A percentile compares a stretch with the other conserved stretches of the same genome.
These are phyloP conservation scores for Vigna hirtella DNA, from an alignment of 306 rosid species.

Conservation along the genomic window DNA sequence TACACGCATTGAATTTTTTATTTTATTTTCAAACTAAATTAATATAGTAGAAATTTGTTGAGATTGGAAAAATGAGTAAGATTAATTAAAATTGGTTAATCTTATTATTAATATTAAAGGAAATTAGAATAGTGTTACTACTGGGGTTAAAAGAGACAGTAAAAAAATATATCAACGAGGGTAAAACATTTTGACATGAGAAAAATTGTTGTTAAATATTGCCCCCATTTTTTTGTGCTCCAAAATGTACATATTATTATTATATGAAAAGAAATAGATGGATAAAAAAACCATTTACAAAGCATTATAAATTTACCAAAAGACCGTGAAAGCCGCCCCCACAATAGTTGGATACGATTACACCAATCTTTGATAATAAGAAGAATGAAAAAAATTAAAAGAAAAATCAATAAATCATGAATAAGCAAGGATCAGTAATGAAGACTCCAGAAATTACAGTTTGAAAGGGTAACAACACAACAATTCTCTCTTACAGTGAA, in stretches of 20 bases:
- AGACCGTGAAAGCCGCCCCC: not conserved
- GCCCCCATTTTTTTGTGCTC: too few relatives aligned
- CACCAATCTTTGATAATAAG: not conserved
- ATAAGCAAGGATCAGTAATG: not conserved
- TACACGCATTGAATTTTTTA: not conserved
- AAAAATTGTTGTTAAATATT: not conserved
- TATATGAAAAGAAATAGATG: not conserved
- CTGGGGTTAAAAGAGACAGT: not conserved
- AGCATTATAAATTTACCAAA: not conserved
- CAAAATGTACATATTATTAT: not conserved
- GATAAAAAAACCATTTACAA: not conserved
- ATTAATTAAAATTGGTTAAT: not conserved
- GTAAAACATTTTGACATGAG: not conserved
- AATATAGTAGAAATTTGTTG: not conserved
- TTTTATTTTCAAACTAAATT: not conserved
- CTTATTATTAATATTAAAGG: not conserved
- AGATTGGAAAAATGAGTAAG: not conserved
- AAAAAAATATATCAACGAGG: not conserved
- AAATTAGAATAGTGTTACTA: not conserved
- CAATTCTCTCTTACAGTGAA: slow-evolving; percentile 13
- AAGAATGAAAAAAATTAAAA: not conserved
- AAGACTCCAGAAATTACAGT: not conserved
- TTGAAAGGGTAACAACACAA: not conserved
- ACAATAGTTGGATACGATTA: not conserved
- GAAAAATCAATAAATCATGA: slow-evolving; percentile 11